Base-by-base conservation (phyloP, 495 filamentous ascomycete species). In the Podospora tetraspora region DNA sequence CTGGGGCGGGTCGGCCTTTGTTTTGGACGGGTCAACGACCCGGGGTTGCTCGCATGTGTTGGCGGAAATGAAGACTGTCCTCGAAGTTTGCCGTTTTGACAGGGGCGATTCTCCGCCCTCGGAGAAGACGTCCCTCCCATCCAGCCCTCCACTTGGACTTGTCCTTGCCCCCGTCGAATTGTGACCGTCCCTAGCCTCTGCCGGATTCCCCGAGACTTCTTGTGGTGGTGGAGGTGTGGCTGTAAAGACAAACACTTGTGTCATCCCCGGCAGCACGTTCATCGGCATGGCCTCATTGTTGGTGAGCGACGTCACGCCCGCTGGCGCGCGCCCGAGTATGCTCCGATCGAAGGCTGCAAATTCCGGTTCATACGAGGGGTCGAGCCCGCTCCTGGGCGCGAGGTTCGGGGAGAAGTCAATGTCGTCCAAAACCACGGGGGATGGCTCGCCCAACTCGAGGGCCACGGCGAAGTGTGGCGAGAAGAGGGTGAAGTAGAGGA, bases 21-120 rank as follows among this genome's bases (percentile, higher is more conserved):
- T 80, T 62, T 71, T 78, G 61, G 72, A 74, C 13, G 70, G 75
- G 61, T 70, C 75, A 69, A 77, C 84, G 83, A 70, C 83, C 73
- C 63, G 69, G 66, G 94, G 94, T 71, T 93, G 92, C 19, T 83
- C 70, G 77, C 94, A 97, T 9, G 91, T 90, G 66, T 90, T 96
- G 37, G 94, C 84, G 4, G 92, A 91, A 61, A 97, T 83, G 71
- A 89, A 96, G 8, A 97, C 79, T 1, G 80, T 87, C 21, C 79
- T 83, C 7, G 80, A 66, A 2, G 70, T 16, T 27, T 79, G 75
- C 52, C 80, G 74, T 25, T 66, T 73, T 7, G 11, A 16, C 30
- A 79, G 65, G 58, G 62, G 71, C 63, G 71, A 60, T 56, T 37
- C 57, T 34, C 62, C 57, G 29, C 21, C 25, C 22, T n/a, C 56